phyloP scores from a whole-genome alignment of 306 rosid species.

The Acmispon strigosus region DNA sequence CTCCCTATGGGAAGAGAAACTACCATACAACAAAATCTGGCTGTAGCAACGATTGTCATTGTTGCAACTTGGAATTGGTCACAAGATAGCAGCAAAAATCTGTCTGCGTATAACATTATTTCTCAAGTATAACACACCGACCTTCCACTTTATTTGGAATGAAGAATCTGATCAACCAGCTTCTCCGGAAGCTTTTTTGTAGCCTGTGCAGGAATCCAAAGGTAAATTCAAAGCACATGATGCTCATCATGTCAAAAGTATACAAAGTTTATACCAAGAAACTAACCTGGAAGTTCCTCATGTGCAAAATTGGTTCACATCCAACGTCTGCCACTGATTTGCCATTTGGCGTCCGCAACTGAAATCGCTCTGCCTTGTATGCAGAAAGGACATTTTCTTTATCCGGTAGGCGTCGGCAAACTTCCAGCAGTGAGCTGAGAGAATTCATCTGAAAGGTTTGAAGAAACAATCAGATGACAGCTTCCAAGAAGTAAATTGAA shows the following conservation, averaged over 20 bases:
- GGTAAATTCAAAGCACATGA: neutral
- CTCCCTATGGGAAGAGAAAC: neutral
- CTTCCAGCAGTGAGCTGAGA: conserved; percentile 76
- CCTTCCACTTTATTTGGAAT: conserved; percentile 8
- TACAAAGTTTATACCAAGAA: neutral
- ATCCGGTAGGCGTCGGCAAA: conserved; percentile 61
- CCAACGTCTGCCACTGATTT: conserved; percentile 91
- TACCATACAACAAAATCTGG: conserved; percentile 8
- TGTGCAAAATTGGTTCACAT: conserved; percentile 92
- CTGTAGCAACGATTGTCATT: neutral
- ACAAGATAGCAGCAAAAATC: neutral
- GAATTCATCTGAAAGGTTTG: conserved; percentile 76
- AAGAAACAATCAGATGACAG: conserved; percentile 22
- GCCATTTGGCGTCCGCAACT: conserved; percentile 75
- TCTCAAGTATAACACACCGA: conserved; percentile 6
- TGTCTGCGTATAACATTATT: conserved; percentile 13
- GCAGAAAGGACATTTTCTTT: conserved; percentile 36
- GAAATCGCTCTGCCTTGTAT: conserved; percentile 65
- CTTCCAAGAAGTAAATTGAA: conserved; percentile 10
- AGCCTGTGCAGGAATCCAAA: conserved; percentile 48
- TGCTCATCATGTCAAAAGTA: neutral
- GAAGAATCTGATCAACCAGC: conserved; percentile 62
- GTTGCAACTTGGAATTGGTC: conserved; percentile 13
- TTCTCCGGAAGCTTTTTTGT: conserved; percentile 77
- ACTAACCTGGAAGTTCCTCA: conserved; percentile 94